phyloP scores from a whole-genome alignment of 1,284 basidiomycete genomes.

The Trichosporon sp. region DNA sequence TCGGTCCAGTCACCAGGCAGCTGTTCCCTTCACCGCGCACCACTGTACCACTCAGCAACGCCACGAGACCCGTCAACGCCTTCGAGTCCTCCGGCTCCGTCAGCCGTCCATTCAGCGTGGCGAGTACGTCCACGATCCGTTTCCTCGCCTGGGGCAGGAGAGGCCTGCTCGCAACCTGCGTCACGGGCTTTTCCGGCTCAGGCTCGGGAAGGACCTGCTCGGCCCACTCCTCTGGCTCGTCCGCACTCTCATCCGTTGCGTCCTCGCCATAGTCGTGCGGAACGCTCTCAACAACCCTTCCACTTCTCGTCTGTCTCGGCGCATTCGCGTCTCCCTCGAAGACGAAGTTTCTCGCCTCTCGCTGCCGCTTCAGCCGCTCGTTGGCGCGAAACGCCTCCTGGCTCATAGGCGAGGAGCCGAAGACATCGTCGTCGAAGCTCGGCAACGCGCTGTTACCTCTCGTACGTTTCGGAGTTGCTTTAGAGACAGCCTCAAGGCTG shows the following conservation, averaged over 20 bases:
- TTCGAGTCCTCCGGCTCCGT: constrained; percentile 41
- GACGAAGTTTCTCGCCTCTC: constrained; percentile 45
- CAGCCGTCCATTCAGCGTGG: constrained; percentile 30
- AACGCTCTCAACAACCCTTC: constrained; percentile 26
- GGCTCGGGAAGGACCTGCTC: neutral
- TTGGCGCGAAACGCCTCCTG: constrained; percentile 40
- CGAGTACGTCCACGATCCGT: constrained; percentile 20
- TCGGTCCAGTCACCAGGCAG: constrained; percentile 73
- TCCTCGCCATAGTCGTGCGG: constrained; percentile 25
- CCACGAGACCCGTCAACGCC: constrained; percentile 49
- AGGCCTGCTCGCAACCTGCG: neutral
- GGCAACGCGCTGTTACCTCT: neutral
- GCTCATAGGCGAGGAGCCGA: constrained; percentile 16
- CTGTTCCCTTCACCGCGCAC: constrained; percentile 81
- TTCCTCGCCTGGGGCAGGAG: neutral
- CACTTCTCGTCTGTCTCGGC: constrained; percentile 40
- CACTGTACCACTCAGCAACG: constrained; percentile 65
- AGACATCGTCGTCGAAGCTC: constrained; percentile 18
- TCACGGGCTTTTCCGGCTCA: neutral
- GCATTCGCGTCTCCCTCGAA: constrained; percentile 42
- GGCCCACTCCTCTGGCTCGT: neutral
- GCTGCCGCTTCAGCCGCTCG: constrained; percentile 35
- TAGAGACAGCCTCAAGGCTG: neutral
- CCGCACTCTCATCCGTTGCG: constrained; percentile 6
- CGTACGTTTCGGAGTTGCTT: neutral